These are phyloP conservation scores for Antarctomyces pellizariae DNA, from an alignment of 495 filamentous ascomycete species.

Conservation along the genomic window DNA sequence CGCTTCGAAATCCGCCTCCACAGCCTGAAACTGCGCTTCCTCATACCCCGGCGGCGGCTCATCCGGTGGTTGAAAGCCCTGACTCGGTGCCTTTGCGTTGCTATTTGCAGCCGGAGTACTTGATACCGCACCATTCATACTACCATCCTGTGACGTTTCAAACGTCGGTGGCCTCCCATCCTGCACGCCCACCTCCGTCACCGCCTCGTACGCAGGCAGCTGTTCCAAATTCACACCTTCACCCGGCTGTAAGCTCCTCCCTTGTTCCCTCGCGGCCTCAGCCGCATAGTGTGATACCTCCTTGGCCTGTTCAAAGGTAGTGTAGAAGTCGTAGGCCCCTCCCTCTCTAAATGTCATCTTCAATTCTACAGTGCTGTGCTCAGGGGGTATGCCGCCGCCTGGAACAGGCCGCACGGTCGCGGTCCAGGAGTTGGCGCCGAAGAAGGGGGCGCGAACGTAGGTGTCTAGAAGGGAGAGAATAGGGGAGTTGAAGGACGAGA, in stretches of 20 bases:
- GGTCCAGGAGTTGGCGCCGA: constrained; percentile 88
- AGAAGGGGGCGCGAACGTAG: constrained; percentile 79
- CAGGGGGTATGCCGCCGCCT: constrained; percentile 66
- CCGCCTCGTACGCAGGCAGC: constrained; percentile 54
- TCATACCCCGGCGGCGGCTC: constrained; percentile 90
- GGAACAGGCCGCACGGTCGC: constrained; percentile 55
- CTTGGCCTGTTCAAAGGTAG: constrained; percentile 61
- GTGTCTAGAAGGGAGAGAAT: constrained; percentile 68
- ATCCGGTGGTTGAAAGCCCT: constrained; percentile 25
- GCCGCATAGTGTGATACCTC: constrained; percentile 60
- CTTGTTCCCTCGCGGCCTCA: constrained; percentile 32
- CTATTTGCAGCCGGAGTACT: constrained; percentile 6
- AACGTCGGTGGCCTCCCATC: constrained; percentile 9
- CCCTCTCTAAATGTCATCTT: constrained; percentile 86
- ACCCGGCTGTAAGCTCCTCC: too few relatives aligned
- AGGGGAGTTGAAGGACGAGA: constrained; percentile 77
- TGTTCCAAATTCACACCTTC: constrained; percentile 51
- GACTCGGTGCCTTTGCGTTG: constrained; percentile 11
- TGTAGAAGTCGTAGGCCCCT: constrained; percentile 78
- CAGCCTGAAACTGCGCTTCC: constrained; percentile 60
- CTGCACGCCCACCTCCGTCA: constrained; percentile 11
- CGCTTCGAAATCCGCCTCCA: constrained; percentile 27
- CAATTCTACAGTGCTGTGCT: constrained; percentile 45
- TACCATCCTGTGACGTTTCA: constrained; percentile 10
- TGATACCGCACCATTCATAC: constrained; percentile 2